phyloP scores from a whole-genome alignment of 352 stramenopile genomes.

The Phytophthora ramorum region DNA sequence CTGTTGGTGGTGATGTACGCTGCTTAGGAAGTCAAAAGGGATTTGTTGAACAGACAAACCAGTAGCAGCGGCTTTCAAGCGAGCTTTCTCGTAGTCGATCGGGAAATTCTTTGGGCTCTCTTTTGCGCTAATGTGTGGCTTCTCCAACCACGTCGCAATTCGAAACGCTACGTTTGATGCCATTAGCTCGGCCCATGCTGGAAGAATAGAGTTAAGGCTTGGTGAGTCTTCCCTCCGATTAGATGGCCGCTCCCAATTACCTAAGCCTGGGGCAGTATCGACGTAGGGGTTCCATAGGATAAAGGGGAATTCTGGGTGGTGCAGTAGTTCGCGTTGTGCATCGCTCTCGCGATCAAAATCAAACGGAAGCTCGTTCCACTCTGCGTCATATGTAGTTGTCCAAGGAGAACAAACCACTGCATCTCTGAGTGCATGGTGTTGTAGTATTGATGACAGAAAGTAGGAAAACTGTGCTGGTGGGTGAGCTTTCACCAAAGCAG shows the following conservation, averaged over 20 bases:
- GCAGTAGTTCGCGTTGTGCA: slow-evolving; percentile 15
- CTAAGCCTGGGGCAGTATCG: background rate
- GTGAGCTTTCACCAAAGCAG: slow-evolving; percentile 4
- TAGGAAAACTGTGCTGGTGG: slow-evolving; percentile 25
- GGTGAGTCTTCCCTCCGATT: background rate
- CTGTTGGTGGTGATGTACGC: slow-evolving; percentile 8
- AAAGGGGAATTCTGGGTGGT: slow-evolving; percentile 18
- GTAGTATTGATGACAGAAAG: slow-evolving; percentile 31
- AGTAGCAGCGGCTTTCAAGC: background rate
- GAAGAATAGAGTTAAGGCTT: slow-evolving; percentile 14
- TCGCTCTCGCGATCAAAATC: slow-evolving; percentile 33
- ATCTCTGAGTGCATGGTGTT: slow-evolving; percentile 12
- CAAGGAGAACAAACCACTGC: slow-evolving; percentile 26
- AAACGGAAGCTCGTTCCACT: slow-evolving; percentile 9
- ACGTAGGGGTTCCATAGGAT: slow-evolving; percentile 23
- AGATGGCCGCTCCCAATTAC: background rate
- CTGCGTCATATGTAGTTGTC: slow-evolving; percentile 12
- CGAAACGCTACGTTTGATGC: slow-evolving; percentile 21
- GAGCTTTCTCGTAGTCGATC: slow-evolving; percentile 11
- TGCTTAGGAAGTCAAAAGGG: slow-evolving; percentile 32
- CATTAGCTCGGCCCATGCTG: slow-evolving; percentile 14
- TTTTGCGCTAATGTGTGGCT: background rate
- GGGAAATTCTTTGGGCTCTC: background rate
- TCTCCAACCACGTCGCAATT: slow-evolving; percentile 28
- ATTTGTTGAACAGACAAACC: slow-evolving; percentile 22